Evolutionary conservation across 169 alveolate genomes (phyloP).

Genomic region (Amoebophrya sp.): DNA sequence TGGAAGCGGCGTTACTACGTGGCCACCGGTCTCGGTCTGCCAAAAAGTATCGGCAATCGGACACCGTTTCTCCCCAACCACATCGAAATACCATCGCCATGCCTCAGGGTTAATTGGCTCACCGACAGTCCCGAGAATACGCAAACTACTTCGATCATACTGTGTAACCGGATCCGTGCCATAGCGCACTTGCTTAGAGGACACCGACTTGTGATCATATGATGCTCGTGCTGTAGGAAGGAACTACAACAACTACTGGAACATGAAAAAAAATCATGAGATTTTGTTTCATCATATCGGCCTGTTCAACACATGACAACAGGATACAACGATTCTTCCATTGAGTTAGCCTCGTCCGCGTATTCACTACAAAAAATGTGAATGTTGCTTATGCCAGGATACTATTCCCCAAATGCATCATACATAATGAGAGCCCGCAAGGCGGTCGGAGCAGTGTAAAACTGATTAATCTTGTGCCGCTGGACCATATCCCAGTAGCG

Average conservation of each 20-base stretch:
- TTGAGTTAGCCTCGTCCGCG: too few species aligned
- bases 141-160: conserved; percentile 58
- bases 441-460: conserved; percentile 97
- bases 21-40: conserved; percentile 96
- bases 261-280: too few species aligned
- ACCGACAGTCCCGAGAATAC: conserved; percentile 78
- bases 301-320: conserved; percentile 51
- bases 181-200: too few species aligned
- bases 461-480: conserved; percentile 78
- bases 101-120: conserved; percentile 89
- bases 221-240: too few species aligned
- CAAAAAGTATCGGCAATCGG: conserved; percentile 90
- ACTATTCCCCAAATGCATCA: too few species aligned
- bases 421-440: conserved; percentile 77
- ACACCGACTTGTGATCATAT: too few species aligned
- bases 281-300: conserved; percentile 50
- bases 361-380: background rate
- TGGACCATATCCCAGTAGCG: conserved; percentile 75
- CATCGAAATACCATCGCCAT: conserved; percentile 75
- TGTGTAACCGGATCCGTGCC: conserved; percentile 61
- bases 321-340: too few species aligned
- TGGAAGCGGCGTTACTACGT: conserved; percentile 81
- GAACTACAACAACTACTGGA: too few species aligned
- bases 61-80: conserved; percentile 52
- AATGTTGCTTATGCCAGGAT: background rate